These are phyloP conservation scores for Globisporangium barbulae DNA, from an alignment of 352 stramenopile species.

Conservation along the genomic window DNA sequence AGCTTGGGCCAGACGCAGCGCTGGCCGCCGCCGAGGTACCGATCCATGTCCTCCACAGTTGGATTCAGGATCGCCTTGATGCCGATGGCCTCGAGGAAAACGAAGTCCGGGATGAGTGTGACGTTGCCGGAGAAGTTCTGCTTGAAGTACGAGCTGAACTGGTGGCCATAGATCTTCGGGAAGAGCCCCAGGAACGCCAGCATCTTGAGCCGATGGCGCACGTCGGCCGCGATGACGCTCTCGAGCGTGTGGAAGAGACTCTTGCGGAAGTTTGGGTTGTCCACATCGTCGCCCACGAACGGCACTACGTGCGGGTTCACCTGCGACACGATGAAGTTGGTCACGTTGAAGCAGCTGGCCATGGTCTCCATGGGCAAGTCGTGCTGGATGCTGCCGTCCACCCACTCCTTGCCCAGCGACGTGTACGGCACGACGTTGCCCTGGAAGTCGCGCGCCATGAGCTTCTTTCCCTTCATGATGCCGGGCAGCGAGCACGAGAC, in stretches of 20 bases:
- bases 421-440: slow-evolving; percentile 90
- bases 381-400: slow-evolving; percentile 90
- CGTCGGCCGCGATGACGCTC: slow-evolving; percentile 78
- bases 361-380: slow-evolving; percentile 94
- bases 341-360: slow-evolving; percentile 92
- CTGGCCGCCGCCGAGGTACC: slow-evolving; percentile 85
- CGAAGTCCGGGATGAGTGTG: slow-evolving; percentile 91
- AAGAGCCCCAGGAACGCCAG: slow-evolving; percentile 88
- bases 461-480: slow-evolving; percentile 90
- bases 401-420: slow-evolving; percentile 90
- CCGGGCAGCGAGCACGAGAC: slow-evolving; percentile 91
- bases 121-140: slow-evolving; percentile 97
- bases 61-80: slow-evolving; percentile 86
- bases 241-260: slow-evolving; percentile 73
- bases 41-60: slow-evolving; percentile 62
- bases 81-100: slow-evolving; percentile 78
- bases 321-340: slow-evolving; percentile 90
- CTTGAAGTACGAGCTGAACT: slow-evolving; percentile 73
- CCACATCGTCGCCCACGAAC: slow-evolving; percentile 89
- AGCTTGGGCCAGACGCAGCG: slow-evolving; percentile 90
- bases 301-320: slow-evolving; percentile 91
- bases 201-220: slow-evolving; percentile 65
- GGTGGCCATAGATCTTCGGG: slow-evolving; percentile 76
- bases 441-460: slow-evolving; percentile 67
- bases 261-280: slow-evolving; percentile 56